Percentiles rank a stretch among this genome's conserved stretches.
Conservation (phyloP, 352 stramenopile species). For the Discostella stelligera region DNA sequence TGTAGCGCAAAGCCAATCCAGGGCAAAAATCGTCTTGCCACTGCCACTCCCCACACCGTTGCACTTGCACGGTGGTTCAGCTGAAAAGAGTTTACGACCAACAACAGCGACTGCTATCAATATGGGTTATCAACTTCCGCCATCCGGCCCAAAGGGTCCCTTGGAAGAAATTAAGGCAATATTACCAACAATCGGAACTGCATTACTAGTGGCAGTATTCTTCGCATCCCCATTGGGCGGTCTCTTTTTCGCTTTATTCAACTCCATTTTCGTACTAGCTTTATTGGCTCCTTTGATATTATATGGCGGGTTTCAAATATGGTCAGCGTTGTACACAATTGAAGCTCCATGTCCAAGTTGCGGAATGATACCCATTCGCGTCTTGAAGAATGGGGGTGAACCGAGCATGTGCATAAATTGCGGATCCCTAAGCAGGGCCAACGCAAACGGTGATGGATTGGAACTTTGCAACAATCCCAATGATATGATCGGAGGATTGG, state of each 20-base stretch:
- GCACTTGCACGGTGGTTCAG: background rate
- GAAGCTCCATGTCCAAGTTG: conserved; percentile 65
- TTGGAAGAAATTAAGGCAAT: conserved; percentile 43
- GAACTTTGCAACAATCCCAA: conserved; percentile 63
- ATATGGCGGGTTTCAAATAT: conserved; percentile 63
- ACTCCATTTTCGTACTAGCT: conserved; percentile 64
- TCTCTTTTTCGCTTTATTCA: conserved; percentile 68
- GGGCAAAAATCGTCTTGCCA: conserved; percentile 13
- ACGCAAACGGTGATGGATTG: conserved; percentile 55
- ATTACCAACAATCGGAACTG: conserved; percentile 50
- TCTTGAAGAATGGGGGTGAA: conserved; percentile 55
- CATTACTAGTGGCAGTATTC: conserved; percentile 53
- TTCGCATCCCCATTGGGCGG: conserved; percentile 66
- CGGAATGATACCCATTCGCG: conserved; percentile 45
- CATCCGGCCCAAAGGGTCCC: conserved; percentile 25
- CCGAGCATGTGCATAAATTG: conserved; percentile 69
- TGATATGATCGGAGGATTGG: conserved; percentile 35
- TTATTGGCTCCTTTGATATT: conserved; percentile 61
- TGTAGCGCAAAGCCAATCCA: conserved; percentile 7
- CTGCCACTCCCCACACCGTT: background rate
- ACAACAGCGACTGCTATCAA: conserved; percentile 27
- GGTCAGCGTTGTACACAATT: conserved; percentile 68
- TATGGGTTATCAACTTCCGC: conserved; percentile 64
- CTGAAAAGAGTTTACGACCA: background rate
- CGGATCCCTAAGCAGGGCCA: conserved; percentile 57